Percentiles rank a stretch among this genome's conserved stretches.
Conservation (phyloP, 805 yeast genomes). For the Cyberlindnera lachancei region DNA sequence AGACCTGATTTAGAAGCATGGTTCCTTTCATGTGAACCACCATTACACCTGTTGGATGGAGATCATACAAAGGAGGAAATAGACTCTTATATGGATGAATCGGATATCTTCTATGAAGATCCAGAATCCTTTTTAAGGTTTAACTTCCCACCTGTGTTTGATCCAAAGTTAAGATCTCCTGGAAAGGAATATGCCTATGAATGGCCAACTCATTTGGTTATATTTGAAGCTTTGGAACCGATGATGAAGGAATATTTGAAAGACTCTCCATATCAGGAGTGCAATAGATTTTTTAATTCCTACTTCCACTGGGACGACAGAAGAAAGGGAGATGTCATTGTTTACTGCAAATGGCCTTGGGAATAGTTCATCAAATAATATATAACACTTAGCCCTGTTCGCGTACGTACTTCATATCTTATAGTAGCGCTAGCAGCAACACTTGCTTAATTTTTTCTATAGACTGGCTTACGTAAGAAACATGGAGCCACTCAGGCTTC, state of each 20-base stretch:
- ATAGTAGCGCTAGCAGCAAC: no score
- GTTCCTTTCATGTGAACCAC: constrained; percentile 92
- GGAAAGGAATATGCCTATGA: constrained; percentile 27
- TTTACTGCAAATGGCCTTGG: constrained; percentile 41
- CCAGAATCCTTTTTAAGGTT: constrained; percentile 48
- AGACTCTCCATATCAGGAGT: constrained; percentile 36
- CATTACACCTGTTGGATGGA: constrained; percentile 35
- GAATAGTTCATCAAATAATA: no score
- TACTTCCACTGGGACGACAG: constrained; percentile 82
- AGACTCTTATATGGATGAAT: constrained; percentile 65
- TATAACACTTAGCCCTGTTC: no score
- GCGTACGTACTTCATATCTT: no score
- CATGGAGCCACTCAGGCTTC: no score
- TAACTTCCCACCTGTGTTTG: constrained; percentile 39
- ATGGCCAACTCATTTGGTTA: constrained; percentile 71
- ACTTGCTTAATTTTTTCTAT: no score
- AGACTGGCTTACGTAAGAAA: no score
- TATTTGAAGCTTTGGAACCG: constrained; percentile 59
- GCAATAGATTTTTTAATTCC: constrained; percentile 64
- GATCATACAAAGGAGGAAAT: constrained; percentile 28
- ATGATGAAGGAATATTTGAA: constrained; percentile 33
- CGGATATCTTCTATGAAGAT: constrained; percentile 72
- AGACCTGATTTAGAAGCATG: constrained; percentile 46
- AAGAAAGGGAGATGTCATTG: constrained; percentile 69
- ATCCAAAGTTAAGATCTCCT: constrained; percentile 17